Conservation (phyloP, 73 alveolate species). For the Tetrahymena elliotti region DNA sequence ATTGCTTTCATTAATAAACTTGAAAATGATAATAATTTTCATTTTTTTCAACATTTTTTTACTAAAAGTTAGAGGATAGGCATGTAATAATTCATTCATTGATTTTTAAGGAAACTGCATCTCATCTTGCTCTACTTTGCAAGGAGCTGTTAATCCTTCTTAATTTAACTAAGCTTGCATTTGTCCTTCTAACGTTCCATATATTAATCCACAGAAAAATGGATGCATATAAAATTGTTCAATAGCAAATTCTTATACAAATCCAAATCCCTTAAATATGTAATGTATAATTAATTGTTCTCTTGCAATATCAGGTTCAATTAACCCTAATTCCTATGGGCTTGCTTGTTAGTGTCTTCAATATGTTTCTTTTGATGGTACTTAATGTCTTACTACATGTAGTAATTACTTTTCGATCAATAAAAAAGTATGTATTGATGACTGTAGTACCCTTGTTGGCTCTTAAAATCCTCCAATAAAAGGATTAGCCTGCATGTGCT, state of each 20-base stretch:
- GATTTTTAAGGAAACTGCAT: not conserved
- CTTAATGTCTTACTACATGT: not conserved
- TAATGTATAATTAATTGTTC: not conserved
- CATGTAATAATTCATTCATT: not conserved
- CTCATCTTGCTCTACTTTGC: not conserved
- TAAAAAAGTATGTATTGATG: not conserved
- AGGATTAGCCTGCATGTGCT: not conserved
- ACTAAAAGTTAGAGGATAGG: not conserved
- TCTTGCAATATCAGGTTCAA: not conserved
- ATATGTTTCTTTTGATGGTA: not conserved
- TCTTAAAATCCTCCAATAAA: not conserved
- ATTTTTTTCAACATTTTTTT: not conserved
- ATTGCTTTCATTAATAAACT: no score
- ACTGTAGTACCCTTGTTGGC: not conserved
- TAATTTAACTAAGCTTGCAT: not conserved
- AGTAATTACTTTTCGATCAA: not conserved
- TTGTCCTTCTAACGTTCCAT: not conserved
- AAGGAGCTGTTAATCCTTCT: not conserved
- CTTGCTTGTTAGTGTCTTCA: not conserved
- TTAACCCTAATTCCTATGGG: not conserved
- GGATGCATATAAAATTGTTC: not conserved
- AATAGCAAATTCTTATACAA: not conserved
- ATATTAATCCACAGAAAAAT: not conserved
- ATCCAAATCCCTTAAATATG: not conserved
- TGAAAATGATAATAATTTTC: not conserved